Evolutionary conservation across 179 eudicot genomes (phyloP).

Genomic region (Patellifolia procumbens): DNA sequence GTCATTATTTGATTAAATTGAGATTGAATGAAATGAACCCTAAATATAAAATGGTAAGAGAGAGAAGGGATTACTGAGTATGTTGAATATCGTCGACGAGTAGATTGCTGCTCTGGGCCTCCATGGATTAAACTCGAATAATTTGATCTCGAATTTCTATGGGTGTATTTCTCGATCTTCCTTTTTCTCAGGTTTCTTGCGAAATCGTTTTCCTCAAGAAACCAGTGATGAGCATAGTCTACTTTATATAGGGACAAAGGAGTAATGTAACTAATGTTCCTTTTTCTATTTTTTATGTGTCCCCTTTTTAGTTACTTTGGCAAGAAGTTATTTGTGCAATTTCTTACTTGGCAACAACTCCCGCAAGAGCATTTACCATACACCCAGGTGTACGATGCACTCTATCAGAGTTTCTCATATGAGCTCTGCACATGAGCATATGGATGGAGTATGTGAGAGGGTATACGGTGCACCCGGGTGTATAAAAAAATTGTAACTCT

Average conservation of each 20-base stretch:
- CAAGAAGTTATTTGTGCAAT: too few species aligned
- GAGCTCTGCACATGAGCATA: too few species aligned
- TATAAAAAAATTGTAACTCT: too few species aligned
- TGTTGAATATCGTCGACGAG: conserved; percentile 37
- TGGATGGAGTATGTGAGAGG: too few species aligned
- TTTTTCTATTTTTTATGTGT: too few species aligned
- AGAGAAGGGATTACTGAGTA: conserved; percentile 27
- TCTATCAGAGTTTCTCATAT: too few species aligned
- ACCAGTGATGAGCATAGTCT: not conserved
- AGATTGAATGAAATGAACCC: conserved; percentile 27
- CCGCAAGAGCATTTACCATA: too few species aligned
- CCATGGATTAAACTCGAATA: conserved; percentile 10
- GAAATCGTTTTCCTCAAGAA: not conserved
- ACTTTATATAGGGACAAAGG: not conserved
- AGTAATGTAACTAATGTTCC: not conserved
- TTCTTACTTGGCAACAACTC: too few species aligned
- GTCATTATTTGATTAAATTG: not conserved
- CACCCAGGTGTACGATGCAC: too few species aligned
- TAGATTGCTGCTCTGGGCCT: conserved; percentile 25
- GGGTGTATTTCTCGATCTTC: not conserved
- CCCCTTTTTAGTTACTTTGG: not conserved
- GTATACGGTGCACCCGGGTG: too few species aligned
- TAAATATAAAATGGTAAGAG: not conserved
- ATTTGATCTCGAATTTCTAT: not conserved
- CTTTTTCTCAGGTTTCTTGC: conserved; percentile 4